Base-by-base conservation (phyloP, 78 protist species). In the Dictyostelium capitatum region DNA sequence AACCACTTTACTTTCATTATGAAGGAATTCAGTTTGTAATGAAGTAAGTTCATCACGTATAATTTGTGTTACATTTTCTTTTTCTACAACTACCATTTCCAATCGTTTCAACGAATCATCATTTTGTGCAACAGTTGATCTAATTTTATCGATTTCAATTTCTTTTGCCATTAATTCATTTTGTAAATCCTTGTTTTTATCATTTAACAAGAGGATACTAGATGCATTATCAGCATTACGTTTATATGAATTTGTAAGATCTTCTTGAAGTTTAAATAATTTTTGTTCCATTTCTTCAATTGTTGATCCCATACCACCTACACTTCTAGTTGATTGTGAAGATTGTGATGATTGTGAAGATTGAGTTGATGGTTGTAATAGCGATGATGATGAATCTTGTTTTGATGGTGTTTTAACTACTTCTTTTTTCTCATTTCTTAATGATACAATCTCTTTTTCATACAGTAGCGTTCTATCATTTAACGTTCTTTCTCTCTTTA, bases 151-250 rank as follows among this genome's bases (percentile, higher is more conserved):
- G 0, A 73, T 14, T 41, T 90, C 95, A 19, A 90, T 72, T 15
- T 90, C 95, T 46, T 90, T 90, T 23, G 89, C 77, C 20, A 47
- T 51, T 62, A 90, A n/a, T 37, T 90, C 95, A 23, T 90, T 77
- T 48, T 82, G 89, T 9, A 90, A 72, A 43, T 82, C 89, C 46
- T 90, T 90, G 10, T 75, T 82, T 78, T 81, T 62, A 19, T 90
- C 89, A 43, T 47, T 90, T 23, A 90, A n/a, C 30, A 56, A 51
- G 0, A 90, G 41, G 1, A 90, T 32, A 32, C 82, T 69, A 4
- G 85, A 70, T 15, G 95, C 95, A 64, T 79, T 80, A 25, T 90
- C 95, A 14, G 95, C 89, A 56, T 70, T 90, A 6, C 73, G 67
- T 78, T 90, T 90, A 28, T 90, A 90, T 54, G 89, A 80, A 17